A percentile compares a stretch with the other conserved stretches of the same genome.
phyloP scores from a whole-genome alignment of 345 rosid genomes.

The Citrus maxima region DNA sequence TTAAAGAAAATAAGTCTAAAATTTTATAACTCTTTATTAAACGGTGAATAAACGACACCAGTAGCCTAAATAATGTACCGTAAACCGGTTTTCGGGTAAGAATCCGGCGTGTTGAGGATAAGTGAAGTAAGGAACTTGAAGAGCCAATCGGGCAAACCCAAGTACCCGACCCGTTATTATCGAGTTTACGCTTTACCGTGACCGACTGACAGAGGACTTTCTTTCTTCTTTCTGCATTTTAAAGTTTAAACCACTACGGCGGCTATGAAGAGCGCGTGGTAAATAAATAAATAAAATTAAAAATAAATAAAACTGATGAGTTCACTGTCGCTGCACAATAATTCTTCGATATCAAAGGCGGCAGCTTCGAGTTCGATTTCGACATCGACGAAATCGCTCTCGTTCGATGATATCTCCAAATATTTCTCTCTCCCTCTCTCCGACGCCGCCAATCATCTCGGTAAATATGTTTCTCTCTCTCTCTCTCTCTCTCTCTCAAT shows the following conservation, averaged over 20 bases:
- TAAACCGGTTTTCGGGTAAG: not conserved
- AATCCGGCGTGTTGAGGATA: not conserved
- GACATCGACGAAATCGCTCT: conserved; percentile 4
- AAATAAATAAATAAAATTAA: too few relatives aligned
- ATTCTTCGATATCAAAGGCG: not conserved
- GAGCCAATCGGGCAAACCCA: not conserved
- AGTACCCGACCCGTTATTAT: not conserved
- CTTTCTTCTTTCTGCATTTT: too few relatives aligned
- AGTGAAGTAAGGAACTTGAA: not conserved
- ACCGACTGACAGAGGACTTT: too few relatives aligned
- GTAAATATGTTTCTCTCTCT: conserved; percentile 6
- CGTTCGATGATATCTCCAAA: conserved; percentile 30
- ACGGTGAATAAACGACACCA: too few relatives aligned
- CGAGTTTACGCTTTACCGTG: too few relatives aligned
- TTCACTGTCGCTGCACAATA: not conserved
- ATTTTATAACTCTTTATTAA: too few relatives aligned
- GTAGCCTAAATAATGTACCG: too few relatives aligned
- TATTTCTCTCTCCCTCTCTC: conserved; percentile 38
- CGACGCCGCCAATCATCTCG: conserved; percentile 38
- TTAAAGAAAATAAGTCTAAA: too few relatives aligned
- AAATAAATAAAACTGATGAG: not conserved
- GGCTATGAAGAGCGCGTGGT: too few relatives aligned
- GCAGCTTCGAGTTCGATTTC: not conserved
- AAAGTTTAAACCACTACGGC: too few relatives aligned
- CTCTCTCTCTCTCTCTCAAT: not conserved